Base-by-base conservation (phyloP, 179 eudicot species). In the Dionaea muscipula region DNA sequence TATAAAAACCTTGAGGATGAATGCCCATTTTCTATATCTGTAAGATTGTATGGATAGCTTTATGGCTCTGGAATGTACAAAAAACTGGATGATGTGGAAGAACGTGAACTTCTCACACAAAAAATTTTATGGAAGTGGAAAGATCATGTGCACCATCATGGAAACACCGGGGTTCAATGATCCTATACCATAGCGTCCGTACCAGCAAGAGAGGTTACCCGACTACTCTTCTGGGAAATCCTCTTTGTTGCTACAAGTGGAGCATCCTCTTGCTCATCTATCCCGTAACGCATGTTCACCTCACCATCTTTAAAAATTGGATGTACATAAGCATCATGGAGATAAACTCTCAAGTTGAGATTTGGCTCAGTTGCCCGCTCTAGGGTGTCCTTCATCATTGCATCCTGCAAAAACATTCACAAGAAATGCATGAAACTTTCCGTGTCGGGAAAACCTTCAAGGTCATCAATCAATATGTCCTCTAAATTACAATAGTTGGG, bases 371-470 rank as follows among this genome's bases (percentile, higher is more conserved):
- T 86, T 14, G 94, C 86, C 25, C 70, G 70, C 51, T 89, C 97
- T 36, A 89, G 56, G 13, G 93, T 89, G 66, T 89, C 97, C 75
- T 80, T 86, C 76, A 83, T 77, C 89, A 86, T 74, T 27, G 95
- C 94, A 40, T 89, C 89, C 95, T 89, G 78, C 51, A 47, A 22
- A 47, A 14, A 15, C 2, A 7, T 19, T 47, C 23, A 47, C 54
- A 28, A 28, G 5, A 3, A 28, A 33, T 17, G 16, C 18, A 43
- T 43, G 47, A n/a, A n/a, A n/a, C n/a, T n/a, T n/a, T n/a, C n/a
- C n/a, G n/a, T n/a, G n/a, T n/a, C n/a, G 21, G 47, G 8, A 43
- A 1, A 43, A 43, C 3, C 7, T 0, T 43, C 5, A 1, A n/a
- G 16, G 47, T 28, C 35, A 28, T 3, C 35, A 3, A 28, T 28